Evolutionary conservation across 306 rosid genomes (phyloP), one percentile per base, ranked within the genome.

Genomic region (Sindora glabra): DNA sequence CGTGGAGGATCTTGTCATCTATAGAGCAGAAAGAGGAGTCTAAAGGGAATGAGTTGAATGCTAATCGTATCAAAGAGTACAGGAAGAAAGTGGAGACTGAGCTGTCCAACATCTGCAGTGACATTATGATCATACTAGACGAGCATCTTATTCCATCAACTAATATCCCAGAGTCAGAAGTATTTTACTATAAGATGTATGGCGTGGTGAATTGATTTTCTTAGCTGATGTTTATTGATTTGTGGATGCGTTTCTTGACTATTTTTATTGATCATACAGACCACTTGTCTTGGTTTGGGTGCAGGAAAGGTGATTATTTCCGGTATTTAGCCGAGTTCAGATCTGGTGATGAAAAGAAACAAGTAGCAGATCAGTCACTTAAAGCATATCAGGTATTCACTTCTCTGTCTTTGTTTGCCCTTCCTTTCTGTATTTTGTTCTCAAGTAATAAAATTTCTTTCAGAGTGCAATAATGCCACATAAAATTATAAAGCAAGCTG

Each of bases 141-240:
- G 81, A 76, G 64, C 81, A 76, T 71, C 81, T 71, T 56, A 76
- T 76, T 16, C 77, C 81, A 14, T 76, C 81, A 21, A 66, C 74
- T 55, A 66, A 48, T 50, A 5, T 67, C 49, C 48, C 63, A 0
- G 77, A 70, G 50, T 65, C 81, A 25, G 65, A 65, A 0, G 67
- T 76, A 41, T 76, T 70, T 51, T 76, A 76, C 51, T 71, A 71
- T 66, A 71, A 76, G 64, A 76, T 76, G 81, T 76, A 71, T 41
- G 74, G 16, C 29, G 48, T 48, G 2, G 56, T 51, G 62, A 41
- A 15, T 57, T 6, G 3, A 2, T 2, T 12, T 33, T 2, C 42
- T n/a, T 48, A 39, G 8, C 24, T 8, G 44, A 57, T 64, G 14
- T 4, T 40, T 40, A 10, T 41, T 9, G 41, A 27, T 42, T 18